phyloP scores from a whole-genome alignment of 83 land plant genomes.

The Picea mariana region DNA sequence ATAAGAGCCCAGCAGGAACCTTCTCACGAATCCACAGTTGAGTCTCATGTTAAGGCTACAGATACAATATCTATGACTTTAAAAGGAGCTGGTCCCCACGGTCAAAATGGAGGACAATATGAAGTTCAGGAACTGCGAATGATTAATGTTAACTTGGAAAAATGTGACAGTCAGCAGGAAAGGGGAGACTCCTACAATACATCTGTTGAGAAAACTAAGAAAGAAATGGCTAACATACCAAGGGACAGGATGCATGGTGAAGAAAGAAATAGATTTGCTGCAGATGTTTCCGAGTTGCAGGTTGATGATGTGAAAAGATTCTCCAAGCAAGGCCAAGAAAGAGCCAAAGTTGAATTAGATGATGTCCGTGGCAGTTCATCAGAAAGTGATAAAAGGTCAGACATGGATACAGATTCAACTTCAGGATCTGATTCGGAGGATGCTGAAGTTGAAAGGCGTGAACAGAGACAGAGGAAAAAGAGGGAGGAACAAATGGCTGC shows the following conservation, averaged over 20 bases:
- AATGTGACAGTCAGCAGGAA: neutral
- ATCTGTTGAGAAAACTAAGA: neutral
- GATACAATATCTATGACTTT: too few species aligned
- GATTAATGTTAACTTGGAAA: neutral
- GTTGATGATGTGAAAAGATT: neutral
- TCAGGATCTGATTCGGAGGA: constrained; percentile 60
- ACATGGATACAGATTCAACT: constrained; percentile 29
- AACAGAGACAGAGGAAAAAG: constrained; percentile 31
- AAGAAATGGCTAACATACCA: neutral
- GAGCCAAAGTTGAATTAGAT: neutral
- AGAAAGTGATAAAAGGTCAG: constrained; percentile 28
- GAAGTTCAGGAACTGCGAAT: too few species aligned
- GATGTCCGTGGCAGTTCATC: constrained; percentile 5
- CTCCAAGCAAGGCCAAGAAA: neutral
- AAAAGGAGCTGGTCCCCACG: too few species aligned
- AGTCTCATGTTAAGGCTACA: neutral
- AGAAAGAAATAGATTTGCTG: neutral
- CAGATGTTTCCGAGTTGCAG: constrained; percentile 7
- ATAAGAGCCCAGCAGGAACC: neutral
- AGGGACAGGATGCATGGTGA: neutral
- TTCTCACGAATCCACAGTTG: neutral
- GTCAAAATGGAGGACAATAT: neutral
- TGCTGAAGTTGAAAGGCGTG: constrained; percentile 39
- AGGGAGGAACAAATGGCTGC: constrained; percentile 40
- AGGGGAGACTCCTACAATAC: neutral